phyloP scores from a whole-genome alignment of 2,329 filamentous ascomycete species.

The Ophiosphaerella korrae region DNA sequence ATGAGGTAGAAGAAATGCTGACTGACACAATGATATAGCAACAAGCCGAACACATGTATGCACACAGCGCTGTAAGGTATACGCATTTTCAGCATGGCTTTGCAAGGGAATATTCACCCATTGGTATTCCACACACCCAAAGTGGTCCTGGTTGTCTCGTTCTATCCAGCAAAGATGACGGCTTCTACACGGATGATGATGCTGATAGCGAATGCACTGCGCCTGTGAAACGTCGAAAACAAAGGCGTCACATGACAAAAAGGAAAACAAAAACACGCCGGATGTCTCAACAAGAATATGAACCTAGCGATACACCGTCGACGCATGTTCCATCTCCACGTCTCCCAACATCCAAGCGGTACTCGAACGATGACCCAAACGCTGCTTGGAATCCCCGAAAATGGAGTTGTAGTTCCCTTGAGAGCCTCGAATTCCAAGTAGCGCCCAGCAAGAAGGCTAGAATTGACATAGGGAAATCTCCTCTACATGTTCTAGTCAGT shows the following conservation, averaged over 20 bases:
- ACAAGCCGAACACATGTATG: slow-evolving; percentile 1
- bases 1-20: neutral
- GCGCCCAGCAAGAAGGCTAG: too few relatives aligned
- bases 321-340: neutral
- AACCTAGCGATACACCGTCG: neutral
- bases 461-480: too few relatives aligned
- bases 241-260: neutral
- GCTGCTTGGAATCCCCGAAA: neutral
- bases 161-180: neutral
- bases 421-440: neutral
- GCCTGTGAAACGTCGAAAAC: neutral
- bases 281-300: neutral
- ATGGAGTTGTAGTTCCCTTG: neutral
- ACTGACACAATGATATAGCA: neutral
- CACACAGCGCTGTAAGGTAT: neutral
- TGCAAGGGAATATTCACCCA: neutral
- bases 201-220: neutral
- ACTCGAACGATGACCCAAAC: neutral
- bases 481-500: too few relatives aligned
- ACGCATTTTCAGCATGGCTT: neutral
- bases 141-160: neutral
- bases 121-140: neutral
- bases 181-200: neutral
- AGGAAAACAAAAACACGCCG: neutral
- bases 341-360: neutral